These are phyloP conservation scores for Neofusicoccum laricinum DNA, from an alignment of 2,329 filamentous ascomycete species.

Conservation along the genomic window DNA sequence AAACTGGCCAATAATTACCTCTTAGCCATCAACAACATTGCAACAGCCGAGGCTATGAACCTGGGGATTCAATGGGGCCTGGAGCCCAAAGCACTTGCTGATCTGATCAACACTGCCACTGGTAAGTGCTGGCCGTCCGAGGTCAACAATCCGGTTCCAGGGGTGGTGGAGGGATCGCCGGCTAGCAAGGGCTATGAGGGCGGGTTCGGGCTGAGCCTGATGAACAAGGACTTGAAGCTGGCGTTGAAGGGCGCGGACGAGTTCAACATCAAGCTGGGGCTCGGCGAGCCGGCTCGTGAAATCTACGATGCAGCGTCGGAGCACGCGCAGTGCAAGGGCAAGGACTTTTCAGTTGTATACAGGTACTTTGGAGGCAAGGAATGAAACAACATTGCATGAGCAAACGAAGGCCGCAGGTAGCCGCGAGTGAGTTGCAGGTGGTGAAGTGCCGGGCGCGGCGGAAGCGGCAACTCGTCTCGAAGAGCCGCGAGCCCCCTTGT, in stretches of 20 bases:
- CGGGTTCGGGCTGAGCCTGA: constrained; percentile 50
- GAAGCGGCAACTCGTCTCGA: neutral
- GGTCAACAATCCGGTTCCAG: constrained; percentile 90
- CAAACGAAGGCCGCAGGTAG: neutral
- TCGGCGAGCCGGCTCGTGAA: constrained; percentile 45
- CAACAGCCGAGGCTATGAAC: constrained; percentile 65
- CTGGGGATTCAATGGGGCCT: constrained; percentile 63
- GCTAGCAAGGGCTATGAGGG: constrained; percentile 67
- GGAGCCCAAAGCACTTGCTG: constrained; percentile 66
- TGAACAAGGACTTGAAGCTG: constrained; percentile 50
- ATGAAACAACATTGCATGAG: constrained; percentile 19
- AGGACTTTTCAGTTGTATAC: constrained; percentile 52
- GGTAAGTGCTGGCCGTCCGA: constrained; percentile 96
- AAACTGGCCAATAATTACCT: constrained; percentile 98
- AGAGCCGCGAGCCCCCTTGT: too few relatives aligned
- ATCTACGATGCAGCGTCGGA: constrained; percentile 46
- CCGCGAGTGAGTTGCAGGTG: neutral
- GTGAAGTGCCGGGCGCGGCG: neutral
- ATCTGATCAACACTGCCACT: constrained; percentile 89
- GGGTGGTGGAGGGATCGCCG: constrained; percentile 74
- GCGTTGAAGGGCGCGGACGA: constrained; percentile 47
- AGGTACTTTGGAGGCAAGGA: constrained; percentile 48
- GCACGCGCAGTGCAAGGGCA: constrained; percentile 44
- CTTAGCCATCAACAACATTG: constrained; percentile 86
- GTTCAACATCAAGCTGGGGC: constrained; percentile 41